Evolutionary conservation across 1,284 basidiomycete genomes (phyloP).

Genomic region (Trichosporon coremiiforme): DNA sequence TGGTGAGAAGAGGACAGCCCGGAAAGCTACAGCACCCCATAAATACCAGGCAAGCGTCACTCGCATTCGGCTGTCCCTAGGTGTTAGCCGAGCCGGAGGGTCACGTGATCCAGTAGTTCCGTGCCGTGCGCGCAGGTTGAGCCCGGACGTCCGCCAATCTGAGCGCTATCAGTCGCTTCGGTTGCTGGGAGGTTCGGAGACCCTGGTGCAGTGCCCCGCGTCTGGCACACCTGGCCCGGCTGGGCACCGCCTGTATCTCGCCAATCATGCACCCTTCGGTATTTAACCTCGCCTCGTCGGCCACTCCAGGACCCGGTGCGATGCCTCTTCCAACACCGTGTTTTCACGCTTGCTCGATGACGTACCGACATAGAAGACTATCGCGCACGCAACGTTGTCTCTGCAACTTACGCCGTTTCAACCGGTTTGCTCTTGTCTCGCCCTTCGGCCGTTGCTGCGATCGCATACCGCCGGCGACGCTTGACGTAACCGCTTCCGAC

Average conservation of each 20-base stretch:
- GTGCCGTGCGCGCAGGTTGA: neutral
- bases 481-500: no score
- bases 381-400: neutral
- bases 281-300: neutral
- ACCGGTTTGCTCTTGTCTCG: neutral
- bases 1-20: neutral
- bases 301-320: neutral
- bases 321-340: neutral
- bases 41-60: neutral
- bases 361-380: neutral
- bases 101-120: conserved; percentile 2
- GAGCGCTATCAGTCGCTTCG: neutral
- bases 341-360: neutral
- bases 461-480: neutral
- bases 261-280: conserved; percentile 2
- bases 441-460: neutral
- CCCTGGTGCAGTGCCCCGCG: neutral
- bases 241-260: neutral
- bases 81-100: conserved; percentile 9
- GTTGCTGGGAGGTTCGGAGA: no score
- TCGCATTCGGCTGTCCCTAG: conserved; percentile 11
- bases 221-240: neutral
- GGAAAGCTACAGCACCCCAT: conserved; percentile 4
- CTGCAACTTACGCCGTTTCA: neutral
- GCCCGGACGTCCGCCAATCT: neutral